phyloP scores from a whole-genome alignment of 169 alveolate genomes.

The Babesia ovis region DNA sequence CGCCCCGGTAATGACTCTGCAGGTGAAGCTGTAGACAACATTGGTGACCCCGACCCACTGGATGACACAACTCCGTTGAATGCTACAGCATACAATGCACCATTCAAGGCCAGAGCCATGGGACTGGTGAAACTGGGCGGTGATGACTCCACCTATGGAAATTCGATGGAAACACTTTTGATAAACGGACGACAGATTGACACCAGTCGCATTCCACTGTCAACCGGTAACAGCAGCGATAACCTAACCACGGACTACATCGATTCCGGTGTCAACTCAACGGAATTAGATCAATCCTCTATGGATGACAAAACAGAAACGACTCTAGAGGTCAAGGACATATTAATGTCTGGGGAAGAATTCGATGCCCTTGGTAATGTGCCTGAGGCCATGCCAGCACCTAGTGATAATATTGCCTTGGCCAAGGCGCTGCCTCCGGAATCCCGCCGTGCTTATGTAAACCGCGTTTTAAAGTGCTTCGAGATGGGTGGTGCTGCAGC shows the following conservation, averaged over 20 bases:
- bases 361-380: not conserved
- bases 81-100: not conserved
- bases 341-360: conserved; percentile 24
- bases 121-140: not conserved
- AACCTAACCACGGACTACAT: too few relatives aligned
- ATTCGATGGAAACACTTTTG: not conserved
- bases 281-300: too few relatives aligned
- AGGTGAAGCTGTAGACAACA: not conserved
- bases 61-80: too few relatives aligned
- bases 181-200: conserved; percentile 8
- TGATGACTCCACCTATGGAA: not conserved
- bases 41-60: too few relatives aligned
- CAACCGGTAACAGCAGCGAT: too few relatives aligned
- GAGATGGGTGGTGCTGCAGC: not conserved
- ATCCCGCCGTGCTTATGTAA: conserved; percentile 16
- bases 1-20: not conserved
- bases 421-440: conserved; percentile 4
- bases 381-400: conserved; percentile 1
- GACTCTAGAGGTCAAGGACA: conserved; percentile 1
- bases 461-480: conserved; percentile 14
- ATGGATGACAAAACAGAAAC: too few relatives aligned
- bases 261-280: too few relatives aligned
- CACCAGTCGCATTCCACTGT: not conserved
- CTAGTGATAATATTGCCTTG: not conserved
- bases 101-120: not conserved